These are phyloP conservation scores for Paramecium tetraurelia DNA, from an alignment of 73 alveolate species.

Conservation along the genomic window DNA sequence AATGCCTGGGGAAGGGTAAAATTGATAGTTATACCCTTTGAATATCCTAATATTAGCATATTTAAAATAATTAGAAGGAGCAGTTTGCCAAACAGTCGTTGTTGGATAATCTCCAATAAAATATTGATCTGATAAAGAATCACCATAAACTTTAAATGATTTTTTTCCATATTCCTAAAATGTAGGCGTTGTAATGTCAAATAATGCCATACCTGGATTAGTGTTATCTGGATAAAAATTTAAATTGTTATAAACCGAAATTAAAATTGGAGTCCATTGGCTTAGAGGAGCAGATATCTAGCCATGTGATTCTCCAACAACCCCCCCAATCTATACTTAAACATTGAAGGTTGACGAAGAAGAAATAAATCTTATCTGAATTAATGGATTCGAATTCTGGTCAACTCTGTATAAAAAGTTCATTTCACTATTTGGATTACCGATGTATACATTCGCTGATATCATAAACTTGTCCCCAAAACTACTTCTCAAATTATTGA, in stretches of 20 bases:
- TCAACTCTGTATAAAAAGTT: neutral
- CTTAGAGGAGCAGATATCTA: neutral
- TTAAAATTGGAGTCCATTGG: neutral
- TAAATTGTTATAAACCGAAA: neutral
- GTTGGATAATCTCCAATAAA: slow-evolving; percentile 5
- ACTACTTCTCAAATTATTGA: neutral
- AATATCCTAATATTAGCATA: neutral
- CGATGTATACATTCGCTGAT: neutral
- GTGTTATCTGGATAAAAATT: neutral
- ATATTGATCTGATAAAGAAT: neutral
- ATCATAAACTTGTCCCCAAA: neutral
- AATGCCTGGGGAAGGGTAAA: neutral
- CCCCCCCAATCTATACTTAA: neutral
- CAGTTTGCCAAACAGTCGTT: neutral
- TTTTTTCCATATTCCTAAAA: neutral
- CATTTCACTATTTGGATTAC: neutral
- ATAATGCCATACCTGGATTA: neutral
- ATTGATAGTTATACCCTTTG: neutral
- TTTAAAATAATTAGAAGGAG: neutral
- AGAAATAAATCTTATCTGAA: neutral
- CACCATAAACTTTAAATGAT: neutral
- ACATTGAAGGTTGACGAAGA: neutral
- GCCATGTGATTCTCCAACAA: neutral
- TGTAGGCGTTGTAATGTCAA: neutral
- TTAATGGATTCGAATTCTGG: neutral